Evolutionary conservation across 345 rosid species (phyloP), one percentile per base, ranked within the genome.

Genomic region (Angophora floribunda): DNA sequence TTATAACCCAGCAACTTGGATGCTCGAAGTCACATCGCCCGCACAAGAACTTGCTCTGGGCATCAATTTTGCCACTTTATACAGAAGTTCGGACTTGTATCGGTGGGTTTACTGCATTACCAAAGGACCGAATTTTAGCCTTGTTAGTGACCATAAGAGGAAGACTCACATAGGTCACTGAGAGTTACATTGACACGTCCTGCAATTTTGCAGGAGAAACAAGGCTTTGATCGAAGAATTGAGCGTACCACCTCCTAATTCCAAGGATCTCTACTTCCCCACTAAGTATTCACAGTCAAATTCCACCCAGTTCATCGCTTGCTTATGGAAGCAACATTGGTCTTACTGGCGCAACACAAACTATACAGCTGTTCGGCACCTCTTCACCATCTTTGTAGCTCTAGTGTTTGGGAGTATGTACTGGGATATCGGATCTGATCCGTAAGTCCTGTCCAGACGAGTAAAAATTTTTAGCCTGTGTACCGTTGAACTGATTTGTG

Each of bases 1-100:
- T 47, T 90, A 93, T 85, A 94, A 94, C 87, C 94, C 94, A 26
- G 95, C 94, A n/a, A 94, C 94, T 32, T 92, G 95, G 95, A 94
- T 93, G 95, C 80, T 94, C 50, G 95, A 94, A 85, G 92, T 94
- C 16, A 89, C 92, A 11, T 55, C 87, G 45, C 80, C 88, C 49
- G 91, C 93, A 24, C 93, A 89, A 85, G 94, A 94, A 53, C 9
- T 86, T 32, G 59, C 89, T 67, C 50, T 89, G 85, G 92, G 90
- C 16, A 78, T 94, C 79, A 93, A 94, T 85, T 94, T 94, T 67
- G 89, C 94, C 10, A 85, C 90, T 7, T 26, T 89, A 26, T 92
- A 91, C 89, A 91, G 30, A 82, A 88, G 89, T 30, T 94, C 91
- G 51, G 94, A 91, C 2, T 59, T 92, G 14, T 92, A 90, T 87